Evolutionary conservation across 2,329 filamentous ascomycete genomes (phyloP), one percentile per base, ranked within the genome.

Genomic region (Niveomyces coronatus): DNA sequence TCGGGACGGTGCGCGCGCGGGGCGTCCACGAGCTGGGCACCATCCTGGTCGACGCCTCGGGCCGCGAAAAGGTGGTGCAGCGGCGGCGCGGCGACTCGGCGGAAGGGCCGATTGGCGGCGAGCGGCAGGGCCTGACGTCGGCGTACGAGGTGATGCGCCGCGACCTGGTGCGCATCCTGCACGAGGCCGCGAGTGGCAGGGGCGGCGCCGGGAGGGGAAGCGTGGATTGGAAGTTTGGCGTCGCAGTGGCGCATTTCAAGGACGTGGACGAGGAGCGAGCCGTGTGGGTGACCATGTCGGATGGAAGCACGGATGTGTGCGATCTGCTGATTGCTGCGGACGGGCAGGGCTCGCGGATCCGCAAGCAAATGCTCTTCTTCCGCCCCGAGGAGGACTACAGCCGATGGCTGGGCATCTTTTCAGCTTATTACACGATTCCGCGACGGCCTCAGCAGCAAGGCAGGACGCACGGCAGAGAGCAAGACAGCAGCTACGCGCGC

Each of bases 141-240:
- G 71, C 76, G 41, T 75, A 62, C 44, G 74, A 78, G 53, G 70
- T 78, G 35, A 68, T 77, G 61, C 58, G 73, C 3, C 70, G 68
- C 2, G 70, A 76, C 38, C 48, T 78, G n/a, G 60, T 65, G 0
- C 50, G 57, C 3, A 55, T 76, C 2, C 47, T 77, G 3, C 68
- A 68, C 47, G 58, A 70, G 1, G 54, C 47, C 10, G 60, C 55
- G 14, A 46, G 52, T 13, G 45, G 53, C 17, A 45, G 43, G n/a
- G n/a, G n/a, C 47, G 58, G 70, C 1, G 54, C 47, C 10, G 60
- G 54, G 14, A 46, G 52, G n/a, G 45, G 53, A 16, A 45, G 43
- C 10, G 49, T 47, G 5, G 49, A 44, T 15, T 55, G 55, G 28
- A 9, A 47, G 1, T 60, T 60, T 35, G 53, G 48, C 9, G 53